Evolutionary conservation across 2,329 filamentous ascomycete species (phyloP).

Genomic region (Xylaria sp.): DNA sequence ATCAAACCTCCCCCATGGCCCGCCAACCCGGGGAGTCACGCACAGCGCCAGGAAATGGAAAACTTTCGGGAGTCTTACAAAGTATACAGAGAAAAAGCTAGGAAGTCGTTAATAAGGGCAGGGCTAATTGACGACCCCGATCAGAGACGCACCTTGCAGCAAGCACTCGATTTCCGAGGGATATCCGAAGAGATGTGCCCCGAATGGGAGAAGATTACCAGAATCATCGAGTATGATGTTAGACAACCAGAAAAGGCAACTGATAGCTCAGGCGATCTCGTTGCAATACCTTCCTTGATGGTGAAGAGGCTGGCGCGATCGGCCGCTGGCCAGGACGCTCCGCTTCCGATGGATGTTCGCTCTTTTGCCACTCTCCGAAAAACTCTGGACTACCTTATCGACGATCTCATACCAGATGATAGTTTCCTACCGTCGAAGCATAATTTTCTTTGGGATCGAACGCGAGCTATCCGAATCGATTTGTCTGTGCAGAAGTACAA

Average conservation of each 20-base stretch:
- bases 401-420: conserved; percentile 61
- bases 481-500: conserved; percentile 69
- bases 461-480: conserved; percentile 69
- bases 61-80: conserved; percentile 62
- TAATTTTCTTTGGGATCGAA: conserved; percentile 71
- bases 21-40: conserved; percentile 57
- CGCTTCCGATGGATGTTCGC: conserved; percentile 70
- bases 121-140: conserved; percentile 69
- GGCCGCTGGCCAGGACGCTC: conserved; percentile 70
- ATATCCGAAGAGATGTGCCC: conserved; percentile 74
- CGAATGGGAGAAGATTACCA: conserved; percentile 67
- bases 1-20: conserved; percentile 63
- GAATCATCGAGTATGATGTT: conserved; percentile 66
- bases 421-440: conserved; percentile 61
- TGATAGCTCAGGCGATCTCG: conserved; percentile 46
- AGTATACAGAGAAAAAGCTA: conserved; percentile 61
- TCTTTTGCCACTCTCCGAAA: conserved; percentile 62
- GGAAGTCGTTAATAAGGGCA: conserved; percentile 62
- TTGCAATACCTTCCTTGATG: conserved; percentile 60
- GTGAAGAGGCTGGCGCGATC: conserved; percentile 72
- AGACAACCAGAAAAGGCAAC: conserved; percentile 59
- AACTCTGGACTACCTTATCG: conserved; percentile 68
- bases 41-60: conserved; percentile 57
- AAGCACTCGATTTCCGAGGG: conserved; percentile 70
- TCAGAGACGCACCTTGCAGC: conserved; percentile 63